Base-by-base conservation (phyloP, 225 moss, liverwort and hornwort genomes). In the Pseudoscleropodium purum region DNA sequence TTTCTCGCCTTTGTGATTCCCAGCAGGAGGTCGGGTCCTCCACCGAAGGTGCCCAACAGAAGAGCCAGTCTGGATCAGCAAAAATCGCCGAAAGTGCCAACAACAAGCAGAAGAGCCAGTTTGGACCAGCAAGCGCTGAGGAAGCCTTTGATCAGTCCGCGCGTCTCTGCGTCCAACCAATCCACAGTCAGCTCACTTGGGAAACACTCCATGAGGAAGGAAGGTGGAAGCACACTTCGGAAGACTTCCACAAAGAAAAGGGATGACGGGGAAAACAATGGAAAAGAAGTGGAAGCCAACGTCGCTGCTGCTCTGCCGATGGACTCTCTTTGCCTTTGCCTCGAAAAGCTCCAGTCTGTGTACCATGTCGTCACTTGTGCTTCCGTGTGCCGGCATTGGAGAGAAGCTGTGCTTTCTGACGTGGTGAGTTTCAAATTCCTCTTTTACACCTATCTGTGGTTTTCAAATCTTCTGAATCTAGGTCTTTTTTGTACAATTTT, bases 351-450 rank as follows among this genome's bases (percentile, higher is more conserved):
- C 20, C 94, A 96, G 79, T 96, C 95, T 77, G 93, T 98, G 31
- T 96, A 95, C 85, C 93, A 98, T 65, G 74, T 98, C 81, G 96
- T 98, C 84, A 92, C 94, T 76, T 97, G 98, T 87, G 96, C 94
- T 75, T 91, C 90, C 52, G 96, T 96, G 91, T 97, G 96, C 94
- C 93, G 92, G 70, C 92, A 95, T 88, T 98, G 97, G 97, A 92
- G 96, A 92, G 96, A 96, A 87, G 95, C 93, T 45, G 90, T 89
- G 72, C 86, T 82, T 27, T 96, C 95, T 85, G 96, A 96, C 45
- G 75, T 85, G 93, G 97, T 97, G 89, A 63, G 88, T 56, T 90
- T 51, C 68, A 52, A 14, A n/a, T 49, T 67, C 68, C 68, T 37
- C 49, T 65, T 65, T 18, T 83, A 11, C 36, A 65, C 36, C 65